Base-by-base conservation (phyloP, 2,329 filamentous ascomycete genomes). In the Penicillium sp. region DNA sequence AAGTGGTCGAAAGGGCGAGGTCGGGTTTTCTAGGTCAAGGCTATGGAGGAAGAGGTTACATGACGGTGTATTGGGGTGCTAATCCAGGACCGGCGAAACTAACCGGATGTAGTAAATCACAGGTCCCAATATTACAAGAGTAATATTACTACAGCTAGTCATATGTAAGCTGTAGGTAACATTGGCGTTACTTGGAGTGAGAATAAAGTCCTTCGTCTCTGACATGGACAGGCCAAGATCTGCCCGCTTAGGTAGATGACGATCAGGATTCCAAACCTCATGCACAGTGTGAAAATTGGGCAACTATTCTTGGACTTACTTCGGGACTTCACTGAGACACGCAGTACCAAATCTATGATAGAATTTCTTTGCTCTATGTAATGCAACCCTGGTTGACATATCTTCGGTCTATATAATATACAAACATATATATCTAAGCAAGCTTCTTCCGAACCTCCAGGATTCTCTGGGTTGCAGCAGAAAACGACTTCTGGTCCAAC, bases 391-490 rank as follows among this genome's bases (percentile, higher is more conserved):
- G 15, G 17, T 21, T 29, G 17, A 21, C 23, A 17, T 13, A 21
- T 1, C 13, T 6, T 45, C n/a, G 13, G 4, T 10, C 19, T 47
- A 47, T 23, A 10, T 33, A 33, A 23, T 19, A 23, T 2, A 47
- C n/a, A 21, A 47, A 8, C 15, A 29, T 29, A 19, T 29, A 19
- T 23, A 52, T 43, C n/a, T 55, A 48, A 49, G 17, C 39, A 29
- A 65, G 42, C 43, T 57, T 65, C 42, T 53, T 59, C 13, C 61
- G 43, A 44, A 66, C 36, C 3, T 25, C 31, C 27, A 66, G 15
- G 9, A 68, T 68, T 31, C 64, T 57, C 39, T 58, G 29, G 2
- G 64, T 68, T 0, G 53, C 64, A 21, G 55, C 52, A 10, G 57
- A 53, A 35, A 68, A 69, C 5, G 41, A 31, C 6, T 51, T 31